Conservation (phyloP, 805 yeast genomes). For the Zygoascus ofunaensis region DNA sequence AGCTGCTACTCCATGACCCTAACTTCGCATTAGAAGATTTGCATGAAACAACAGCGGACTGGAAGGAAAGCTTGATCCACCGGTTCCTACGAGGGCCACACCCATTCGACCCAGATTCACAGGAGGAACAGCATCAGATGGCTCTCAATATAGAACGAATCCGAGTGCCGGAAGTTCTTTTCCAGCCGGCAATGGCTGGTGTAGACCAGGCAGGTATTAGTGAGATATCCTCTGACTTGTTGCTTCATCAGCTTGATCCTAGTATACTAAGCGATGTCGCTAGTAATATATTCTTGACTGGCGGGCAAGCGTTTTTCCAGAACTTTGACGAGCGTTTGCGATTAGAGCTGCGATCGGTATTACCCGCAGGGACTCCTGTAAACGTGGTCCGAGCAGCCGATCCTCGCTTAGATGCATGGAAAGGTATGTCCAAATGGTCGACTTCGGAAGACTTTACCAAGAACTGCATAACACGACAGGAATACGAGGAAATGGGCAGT, state of each 20-base stretch:
- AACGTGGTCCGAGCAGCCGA: constrained; percentile 54
- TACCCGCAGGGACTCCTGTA: constrained; percentile 61
- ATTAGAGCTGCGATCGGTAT: constrained; percentile 55
- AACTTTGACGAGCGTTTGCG: constrained; percentile 61
- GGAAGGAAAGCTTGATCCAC: constrained; percentile 74
- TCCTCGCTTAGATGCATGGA: constrained; percentile 82
- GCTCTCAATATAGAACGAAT: constrained; percentile 87
- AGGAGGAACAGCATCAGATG: constrained; percentile 82
- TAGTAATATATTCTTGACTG: constrained; percentile 67
- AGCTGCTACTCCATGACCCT: constrained; percentile 74
- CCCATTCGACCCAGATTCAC: constrained; percentile 70
- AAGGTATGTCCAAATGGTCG: constrained; percentile 84
- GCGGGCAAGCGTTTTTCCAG: constrained; percentile 65
- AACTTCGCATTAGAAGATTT: constrained; percentile 70
- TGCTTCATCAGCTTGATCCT: constrained; percentile 38
- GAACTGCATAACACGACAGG: constrained; percentile 52
- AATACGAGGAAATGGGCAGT: constrained; percentile 81
- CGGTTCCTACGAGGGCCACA: constrained; percentile 85
- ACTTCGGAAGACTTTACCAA: constrained; percentile 36
- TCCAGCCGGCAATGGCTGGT: constrained; percentile 92
- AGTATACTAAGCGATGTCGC: constrained; percentile 32
- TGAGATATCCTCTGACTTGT: constrained; percentile 62
- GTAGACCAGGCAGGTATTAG: constrained; percentile 90
- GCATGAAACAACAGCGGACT: constrained; percentile 68
- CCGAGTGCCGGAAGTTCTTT: constrained; percentile 82